Evolutionary conservation across 768 basidiomycete species (phyloP).

Genomic region (Udeniomyces megalosporus): DNA sequence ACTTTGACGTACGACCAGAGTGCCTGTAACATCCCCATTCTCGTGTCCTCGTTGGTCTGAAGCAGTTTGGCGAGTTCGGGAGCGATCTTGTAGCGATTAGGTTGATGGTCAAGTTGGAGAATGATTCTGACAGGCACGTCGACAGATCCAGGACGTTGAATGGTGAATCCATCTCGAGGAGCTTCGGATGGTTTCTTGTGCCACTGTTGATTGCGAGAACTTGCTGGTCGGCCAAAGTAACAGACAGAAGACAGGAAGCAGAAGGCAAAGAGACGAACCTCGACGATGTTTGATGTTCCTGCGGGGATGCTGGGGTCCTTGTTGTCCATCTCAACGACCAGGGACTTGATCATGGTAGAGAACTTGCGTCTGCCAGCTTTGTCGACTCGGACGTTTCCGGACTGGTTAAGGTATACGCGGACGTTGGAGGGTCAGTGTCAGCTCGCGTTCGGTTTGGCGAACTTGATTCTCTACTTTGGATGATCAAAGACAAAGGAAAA

Average conservation of each 20-base stretch:
- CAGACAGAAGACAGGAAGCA: neutral
- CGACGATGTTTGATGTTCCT: constrained; percentile 53
- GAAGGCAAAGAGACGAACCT: constrained; percentile 39
- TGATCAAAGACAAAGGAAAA: no score
- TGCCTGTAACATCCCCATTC: constrained; percentile 60
- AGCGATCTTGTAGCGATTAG: constrained; percentile 66
- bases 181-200: constrained; percentile 31
- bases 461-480: neutral
- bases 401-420: constrained; percentile 13
- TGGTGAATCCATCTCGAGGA: constrained; percentile 64
- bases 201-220: constrained; percentile 25
- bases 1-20: constrained; percentile 88
- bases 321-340: constrained; percentile 67
- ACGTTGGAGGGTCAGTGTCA: neutral
- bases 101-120: constrained; percentile 70
- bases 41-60: constrained; percentile 68
- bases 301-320: constrained; percentile 58
- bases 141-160: constrained; percentile 36
- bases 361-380: constrained; percentile 47
- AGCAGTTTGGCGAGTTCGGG: constrained; percentile 50
- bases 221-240: constrained; percentile 26
- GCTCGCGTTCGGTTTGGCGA: neutral
- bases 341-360: constrained; percentile 64
- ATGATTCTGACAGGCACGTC: constrained; percentile 40
- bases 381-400: constrained; percentile 27